Conservation (phyloP, 257 asterid genomes). For the Jaltomata sinuosa region DNA sequence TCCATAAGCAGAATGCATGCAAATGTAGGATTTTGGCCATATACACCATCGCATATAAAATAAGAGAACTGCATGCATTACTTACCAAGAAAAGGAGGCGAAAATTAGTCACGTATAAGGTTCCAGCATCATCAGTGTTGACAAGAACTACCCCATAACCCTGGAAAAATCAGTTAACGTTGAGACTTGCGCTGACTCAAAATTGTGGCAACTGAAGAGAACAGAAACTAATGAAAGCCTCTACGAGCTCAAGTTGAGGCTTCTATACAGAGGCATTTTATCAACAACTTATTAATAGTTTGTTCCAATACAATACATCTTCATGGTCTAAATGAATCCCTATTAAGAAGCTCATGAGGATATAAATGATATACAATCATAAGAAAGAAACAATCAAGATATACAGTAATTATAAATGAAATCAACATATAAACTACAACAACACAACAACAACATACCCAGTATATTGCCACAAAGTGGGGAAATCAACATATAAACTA, state of each 20-base stretch:
- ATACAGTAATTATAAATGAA: neutral
- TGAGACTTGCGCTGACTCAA: neutral
- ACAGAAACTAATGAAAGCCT: neutral
- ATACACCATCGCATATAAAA: neutral
- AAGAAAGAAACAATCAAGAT: neutral
- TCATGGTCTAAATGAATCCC: neutral
- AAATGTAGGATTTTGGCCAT: neutral
- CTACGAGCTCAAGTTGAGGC: neutral
- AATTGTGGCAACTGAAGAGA: neutral
- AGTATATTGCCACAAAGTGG: too few species aligned
- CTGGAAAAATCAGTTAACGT: conserved; percentile 42
- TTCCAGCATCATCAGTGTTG: conserved; percentile 90
- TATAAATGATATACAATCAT: neutral
- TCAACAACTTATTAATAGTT: neutral
- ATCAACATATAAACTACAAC: neutral
- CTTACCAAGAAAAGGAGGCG: conserved; percentile 95
- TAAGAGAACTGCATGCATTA: conserved; percentile 3
- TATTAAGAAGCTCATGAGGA: neutral
- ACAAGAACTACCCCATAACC: conserved; percentile 89
- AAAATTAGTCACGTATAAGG: conserved; percentile 76
- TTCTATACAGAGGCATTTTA: neutral
- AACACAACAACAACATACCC: too few species aligned
- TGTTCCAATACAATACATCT: neutral
- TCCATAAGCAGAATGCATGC: neutral
- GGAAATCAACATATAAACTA: neutral